Base-by-base conservation (phyloP, 441 rosid species). In the Pelargonium citronellum region DNA sequence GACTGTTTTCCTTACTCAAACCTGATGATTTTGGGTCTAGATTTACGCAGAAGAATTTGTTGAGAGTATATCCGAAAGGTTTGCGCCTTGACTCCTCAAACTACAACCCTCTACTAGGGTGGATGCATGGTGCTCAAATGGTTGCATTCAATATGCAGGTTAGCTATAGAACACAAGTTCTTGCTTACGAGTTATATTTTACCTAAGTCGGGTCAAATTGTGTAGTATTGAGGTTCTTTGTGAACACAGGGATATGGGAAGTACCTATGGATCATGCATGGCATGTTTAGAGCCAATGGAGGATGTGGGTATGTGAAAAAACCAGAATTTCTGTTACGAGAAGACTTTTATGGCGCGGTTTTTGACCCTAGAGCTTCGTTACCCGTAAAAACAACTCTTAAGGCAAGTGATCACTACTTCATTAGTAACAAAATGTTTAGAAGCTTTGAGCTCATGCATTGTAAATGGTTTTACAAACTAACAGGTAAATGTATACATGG, bases 91-190 rank as follows among this genome's bases (percentile, higher is more conserved):
- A 87, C 80, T 94, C 99, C 49, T 91, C 99, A 49, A 94, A 94
- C 72, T 94, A 90, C 82, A 90, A 89, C 69, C 99, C 99, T 0
- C 73, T 91, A 0, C 79, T 87, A 55, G 99, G 87, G 0, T 94
- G 98, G 97, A 88, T 86, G 81, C 98, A 87, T 75, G 98, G 97
- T 55, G 97, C 97, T 82, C 98, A 94, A 81, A 94, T 94, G 98
- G 98, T 94, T 69, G 98, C 98, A 65, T 91, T 91, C 68, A 94
- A 94, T 74, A 94, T 94, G 98, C 98, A 94, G 98, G 98, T 94
- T 4, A 20, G 62, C 55, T 47, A n/a, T 10, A 2, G 0, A 44
- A 44, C 12, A 6, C 9, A 17, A 11, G 4, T 22, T 60, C 13
- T 60, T 20, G n/a, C n/a, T n/a, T n/a, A n/a, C n/a, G n/a, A n/a